Evolutionary conservation across 2,329 filamentous ascomycete genomes (phyloP).

Genomic region (Cercospora sp.): DNA sequence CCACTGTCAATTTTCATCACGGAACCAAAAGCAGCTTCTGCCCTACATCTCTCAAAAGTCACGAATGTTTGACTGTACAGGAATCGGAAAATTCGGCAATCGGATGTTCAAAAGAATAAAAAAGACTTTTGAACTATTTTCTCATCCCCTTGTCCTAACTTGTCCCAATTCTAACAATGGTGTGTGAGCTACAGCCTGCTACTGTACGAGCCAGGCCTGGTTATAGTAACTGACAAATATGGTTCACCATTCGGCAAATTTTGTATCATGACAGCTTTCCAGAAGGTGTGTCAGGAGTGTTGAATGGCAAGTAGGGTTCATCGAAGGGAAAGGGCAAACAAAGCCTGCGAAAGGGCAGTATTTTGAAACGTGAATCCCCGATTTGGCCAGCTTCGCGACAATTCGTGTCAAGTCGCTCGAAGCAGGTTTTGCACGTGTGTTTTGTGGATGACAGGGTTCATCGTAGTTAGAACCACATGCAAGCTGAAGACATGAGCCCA

Average conservation of each 20-base stretch:
- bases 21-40: not conserved
- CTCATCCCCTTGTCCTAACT: not conserved
- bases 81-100: not conserved
- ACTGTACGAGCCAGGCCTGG: not conserved
- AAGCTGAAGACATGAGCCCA: not conserved
- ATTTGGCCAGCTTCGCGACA: not conserved
- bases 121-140: not conserved
- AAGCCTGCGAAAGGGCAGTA: not conserved
- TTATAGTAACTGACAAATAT: not conserved
- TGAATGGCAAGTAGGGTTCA: not conserved
- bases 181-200: no score
- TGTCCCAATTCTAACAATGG: not conserved
- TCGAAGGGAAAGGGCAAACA: not conserved
- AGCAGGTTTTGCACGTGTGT: not conserved
- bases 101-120: not conserved
- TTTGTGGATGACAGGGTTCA: not conserved
- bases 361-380: not conserved
- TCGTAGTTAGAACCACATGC: not conserved
- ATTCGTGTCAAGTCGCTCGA: not conserved
- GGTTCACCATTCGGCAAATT: not conserved
- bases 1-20: no score
- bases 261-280: not conserved
- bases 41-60: not conserved
- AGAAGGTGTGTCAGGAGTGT: not conserved
- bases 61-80: not conserved